Base-by-base conservation (phyloP, 768 basidiomycete species). In the Lenzites betulinus region DNA sequence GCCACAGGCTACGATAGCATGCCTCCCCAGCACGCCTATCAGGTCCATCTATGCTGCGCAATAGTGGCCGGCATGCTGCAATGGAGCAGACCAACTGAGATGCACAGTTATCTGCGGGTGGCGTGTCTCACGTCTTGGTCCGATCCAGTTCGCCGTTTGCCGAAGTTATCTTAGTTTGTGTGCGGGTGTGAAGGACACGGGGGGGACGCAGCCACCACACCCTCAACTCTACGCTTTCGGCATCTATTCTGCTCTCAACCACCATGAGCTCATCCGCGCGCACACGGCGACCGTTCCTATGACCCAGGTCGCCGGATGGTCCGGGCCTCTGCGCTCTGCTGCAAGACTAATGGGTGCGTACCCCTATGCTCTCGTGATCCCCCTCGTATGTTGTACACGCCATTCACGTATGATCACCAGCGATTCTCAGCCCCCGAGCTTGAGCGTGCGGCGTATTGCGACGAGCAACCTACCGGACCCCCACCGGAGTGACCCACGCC, bases 331-430 rank as follows among this genome's bases (percentile, higher is more conserved):
- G 39, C 38, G 51, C 41, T 51, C 50, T 39, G 53, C 52, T 41
- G 47, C 39, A 35, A n/a, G n/a, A n/a, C n/a, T n/a, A n/a, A 53
- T 22, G 6, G 9, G 56, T 63, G 57, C 51, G 61, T 54, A 36
- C 42, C 41, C 35, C 11, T 18, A 16, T 23, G 25, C 60, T 30
- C 61, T 33, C 56, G 51, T 54, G 56, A 63, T 43, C 48, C 15
- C 36, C 52, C n/a, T 25, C 53, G 47, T 63, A 52, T 57, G 60
- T 63, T 53, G 44, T 47, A 43, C 33, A 42, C 52, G 39, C 52
- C 51, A 58, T 63, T 63, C 55, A 58, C 56, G 56, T 54, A 58
- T 23, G 61, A 63, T 63, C 61, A 58, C 36, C 55, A 47, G 43
- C 28, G 33, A 35, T 44, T 63, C 46, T 58, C 23, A 54, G 61